Base-by-base conservation (phyloP, 139 green algal species). In the Picochlorum sp. region DNA sequence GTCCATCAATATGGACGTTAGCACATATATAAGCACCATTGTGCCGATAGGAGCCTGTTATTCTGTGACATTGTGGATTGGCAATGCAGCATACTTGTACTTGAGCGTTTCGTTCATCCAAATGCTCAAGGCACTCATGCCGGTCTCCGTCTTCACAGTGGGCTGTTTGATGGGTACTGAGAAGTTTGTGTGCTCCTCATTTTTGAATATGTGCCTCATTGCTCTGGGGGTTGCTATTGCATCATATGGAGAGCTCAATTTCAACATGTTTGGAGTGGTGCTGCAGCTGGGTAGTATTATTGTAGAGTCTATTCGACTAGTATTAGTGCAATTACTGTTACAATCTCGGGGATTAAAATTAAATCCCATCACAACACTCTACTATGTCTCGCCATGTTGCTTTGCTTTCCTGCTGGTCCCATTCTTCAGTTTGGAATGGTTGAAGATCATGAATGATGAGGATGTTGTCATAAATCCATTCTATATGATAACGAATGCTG, bases 91-190 rank as follows among this genome's bases (percentile, higher is more conserved):
- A 2, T 98, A 98, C 86, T 76, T 98, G 3, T 96, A 98, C 76
- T 81, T 98, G 28, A 89, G 76, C 5, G 90, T 98, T 0, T 93
- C 92, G 11, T 98, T 98, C 80, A 96, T 98, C 44, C 93, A 98
- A 68, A 98, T 98, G 93, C 83, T 92, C 44, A 98, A 98, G 75
- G 86, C 81, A 13, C 45, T 81, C 21, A 84, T 77, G 69, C 69
- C 80, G 4, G 70, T 77, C 41, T 52, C 32, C 23, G 54, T 66
- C 7, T 64, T 66, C 20, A 28, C 20, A 37, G 68, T 80, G 11
- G 65, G 73, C 23, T 73, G 57, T 76, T 28, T 81, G n/a, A 69
- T 97, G 41, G 81, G 81, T 54, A 95, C 88, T 1, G 91, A 97
- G 65, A 75, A 69, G 47, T 94, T 79, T 63, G 79, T 70, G 24